phyloP scores from a whole-genome alignment of 441 rosid genomes.

The Jatropha multifida region DNA sequence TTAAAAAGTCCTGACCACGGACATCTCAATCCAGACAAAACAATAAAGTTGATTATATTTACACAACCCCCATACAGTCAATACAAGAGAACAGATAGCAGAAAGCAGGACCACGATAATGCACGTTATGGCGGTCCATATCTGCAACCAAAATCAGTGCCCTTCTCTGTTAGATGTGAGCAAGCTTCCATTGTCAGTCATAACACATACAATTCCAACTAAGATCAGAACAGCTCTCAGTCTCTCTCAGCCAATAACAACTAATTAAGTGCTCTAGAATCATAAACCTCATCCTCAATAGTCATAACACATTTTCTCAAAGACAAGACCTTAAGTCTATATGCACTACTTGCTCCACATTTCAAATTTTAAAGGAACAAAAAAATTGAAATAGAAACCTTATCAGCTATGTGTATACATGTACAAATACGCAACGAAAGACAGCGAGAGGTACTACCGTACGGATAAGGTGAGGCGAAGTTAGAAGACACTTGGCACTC shows the following conservation, averaged over 20 bases:
- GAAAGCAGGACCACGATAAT: conserved; percentile 8
- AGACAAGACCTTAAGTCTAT: background rate
- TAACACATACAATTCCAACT: background rate
- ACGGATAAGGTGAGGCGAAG: conserved; percentile 76
- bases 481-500: conserved; percentile 92
- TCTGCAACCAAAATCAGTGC: background rate
- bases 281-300: background rate
- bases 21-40: background rate
- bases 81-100: background rate
- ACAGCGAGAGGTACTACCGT: conserved; percentile 32
- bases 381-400: background rate
- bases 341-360: background rate
- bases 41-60: background rate
- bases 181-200: background rate
- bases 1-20: background rate
- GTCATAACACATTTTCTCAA: background rate
- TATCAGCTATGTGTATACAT: background rate
- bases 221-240: background rate
- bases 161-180: conserved; percentile 11
- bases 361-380: background rate
- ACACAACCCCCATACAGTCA: background rate
- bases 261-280: background rate
- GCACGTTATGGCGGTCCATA: conserved; percentile 15
- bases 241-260: background rate
- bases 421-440: conserved; percentile 9